Base-by-base conservation (phyloP, 106 monocot species). In the Dioscorea alata region DNA sequence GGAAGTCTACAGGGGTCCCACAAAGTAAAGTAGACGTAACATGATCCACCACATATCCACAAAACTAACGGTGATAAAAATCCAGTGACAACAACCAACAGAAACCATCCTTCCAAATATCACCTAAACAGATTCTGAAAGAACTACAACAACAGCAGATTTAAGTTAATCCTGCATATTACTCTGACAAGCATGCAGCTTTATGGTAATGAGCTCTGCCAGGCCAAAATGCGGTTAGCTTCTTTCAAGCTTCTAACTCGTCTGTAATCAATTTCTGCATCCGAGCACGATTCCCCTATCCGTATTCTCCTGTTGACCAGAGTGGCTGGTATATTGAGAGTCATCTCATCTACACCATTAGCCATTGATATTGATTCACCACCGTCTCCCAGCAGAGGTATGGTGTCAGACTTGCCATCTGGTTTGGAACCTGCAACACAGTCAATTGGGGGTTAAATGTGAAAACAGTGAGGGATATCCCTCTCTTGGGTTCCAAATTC, bases 221-320 rank as follows among this genome's bases (percentile, higher is more conserved):
- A 74, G 23, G 86, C 74, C 33, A 86, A 66, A 57, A 80, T 49
- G 50, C 68, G 71, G 23, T 78, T 84, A 8, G 75, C 71, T 67
- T 87, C 89, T 73, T 79, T 86, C 68, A 86, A 64, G 73, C 97
- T 97, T 85, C 86, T 89, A 2, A 86, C 86, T 73, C 92, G 82
- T 82, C 89, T 89, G 70, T 89, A 97, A 51, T 92, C 97, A 32
- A 97, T 81, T 66, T 97, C 97, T 33, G 97, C 97, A 75, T 92
- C 97, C 2, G 92, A 97, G 78, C 76, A 85, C 22, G 92, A 89
- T 12, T 76, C 70, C 4, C 73, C 74, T 6, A 76, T 22, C 24
- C 69, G 67, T 49, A 65, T 60, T 78, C 84, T 87, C 74, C 71
- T 84, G 78, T 86, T 81, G 7, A 69, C 67, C 49, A 77, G 80